phyloP scores from a whole-genome alignment of 1,284 basidiomycete species.

The Fomitiporia mediterranea region DNA sequence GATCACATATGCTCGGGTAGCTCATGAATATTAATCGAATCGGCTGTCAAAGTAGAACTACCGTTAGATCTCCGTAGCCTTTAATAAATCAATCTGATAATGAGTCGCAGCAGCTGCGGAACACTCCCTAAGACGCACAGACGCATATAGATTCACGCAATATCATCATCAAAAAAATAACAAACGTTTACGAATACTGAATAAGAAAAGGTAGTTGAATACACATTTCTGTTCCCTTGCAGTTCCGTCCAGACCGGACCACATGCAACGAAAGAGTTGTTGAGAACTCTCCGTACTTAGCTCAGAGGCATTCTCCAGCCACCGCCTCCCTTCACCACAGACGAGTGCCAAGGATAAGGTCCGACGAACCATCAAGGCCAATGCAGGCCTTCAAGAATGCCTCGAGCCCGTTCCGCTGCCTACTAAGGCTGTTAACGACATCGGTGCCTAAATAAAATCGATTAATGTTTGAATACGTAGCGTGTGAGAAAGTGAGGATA shows the following conservation, averaged over 20 bases:
- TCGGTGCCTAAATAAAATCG: slow-evolving; percentile 51
- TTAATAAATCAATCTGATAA: no score
- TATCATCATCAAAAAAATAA: no score
- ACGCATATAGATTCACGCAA: no score
- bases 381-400: slow-evolving; percentile 90
- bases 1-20: no score
- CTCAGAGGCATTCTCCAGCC: background rate
- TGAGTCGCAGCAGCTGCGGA: no score
- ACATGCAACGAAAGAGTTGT: background rate
- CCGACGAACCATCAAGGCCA: slow-evolving; percentile 77
- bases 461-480: slow-evolving; percentile 4
- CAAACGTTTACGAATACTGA: no score
- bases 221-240: background rate
- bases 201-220: slow-evolving; percentile 5
- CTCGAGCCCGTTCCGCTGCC: slow-evolving; percentile 94
- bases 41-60: no score
- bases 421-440: slow-evolving; percentile 92
- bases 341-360: slow-evolving; percentile 82
- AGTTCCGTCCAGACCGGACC: background rate
- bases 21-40: no score
- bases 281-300: slow-evolving; percentile 3
- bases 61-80: no score
- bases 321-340: slow-evolving; percentile 58
- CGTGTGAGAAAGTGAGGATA: background rate
- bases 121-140: no score